phyloP scores from a whole-genome alignment of 1,284 basidiomycete genomes.

The Quambalaria eucalypti region DNA sequence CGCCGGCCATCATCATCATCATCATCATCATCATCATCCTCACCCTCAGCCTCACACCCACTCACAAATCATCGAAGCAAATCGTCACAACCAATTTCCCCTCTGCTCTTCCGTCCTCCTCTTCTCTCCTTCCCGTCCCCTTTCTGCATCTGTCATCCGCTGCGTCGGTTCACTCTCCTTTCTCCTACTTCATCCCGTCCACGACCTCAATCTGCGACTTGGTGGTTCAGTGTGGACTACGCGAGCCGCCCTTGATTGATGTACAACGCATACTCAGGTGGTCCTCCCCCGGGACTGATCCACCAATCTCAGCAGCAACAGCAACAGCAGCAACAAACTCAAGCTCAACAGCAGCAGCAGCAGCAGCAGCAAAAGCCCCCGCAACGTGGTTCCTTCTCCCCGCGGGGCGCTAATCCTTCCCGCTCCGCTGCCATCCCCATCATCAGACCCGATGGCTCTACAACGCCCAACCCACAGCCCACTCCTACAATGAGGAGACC shows the following conservation, averaged over 20 bases:
- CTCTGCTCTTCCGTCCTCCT: no score
- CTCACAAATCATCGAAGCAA: no score
- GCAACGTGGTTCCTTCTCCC: background rate
- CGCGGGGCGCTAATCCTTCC: background rate
- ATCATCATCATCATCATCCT: no score
- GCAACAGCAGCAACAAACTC: background rate
- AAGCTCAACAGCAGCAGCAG: constrained; percentile 20
- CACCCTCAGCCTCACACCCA: no score
- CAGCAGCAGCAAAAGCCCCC: constrained; percentile 1
- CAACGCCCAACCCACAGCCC: constrained; percentile 1
- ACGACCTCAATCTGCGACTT: no score
- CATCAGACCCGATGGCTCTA: constrained; percentile 6
- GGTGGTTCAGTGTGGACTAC: no score
- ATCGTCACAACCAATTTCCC: no score
- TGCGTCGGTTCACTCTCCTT: no score
- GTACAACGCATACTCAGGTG: background rate
- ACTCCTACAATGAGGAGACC: background rate
- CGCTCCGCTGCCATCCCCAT: constrained; percentile 10
- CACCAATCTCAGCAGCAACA: constrained; percentile 18
- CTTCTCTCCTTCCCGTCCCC: no score
- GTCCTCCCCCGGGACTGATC: background rate
- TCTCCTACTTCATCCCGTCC: no score
- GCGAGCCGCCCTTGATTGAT: background rate
- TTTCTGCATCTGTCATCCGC: no score
- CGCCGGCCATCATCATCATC: no score